Conservation (phyloP, 2,329 filamentous ascomycete species). For the Venturia effusa region DNA sequence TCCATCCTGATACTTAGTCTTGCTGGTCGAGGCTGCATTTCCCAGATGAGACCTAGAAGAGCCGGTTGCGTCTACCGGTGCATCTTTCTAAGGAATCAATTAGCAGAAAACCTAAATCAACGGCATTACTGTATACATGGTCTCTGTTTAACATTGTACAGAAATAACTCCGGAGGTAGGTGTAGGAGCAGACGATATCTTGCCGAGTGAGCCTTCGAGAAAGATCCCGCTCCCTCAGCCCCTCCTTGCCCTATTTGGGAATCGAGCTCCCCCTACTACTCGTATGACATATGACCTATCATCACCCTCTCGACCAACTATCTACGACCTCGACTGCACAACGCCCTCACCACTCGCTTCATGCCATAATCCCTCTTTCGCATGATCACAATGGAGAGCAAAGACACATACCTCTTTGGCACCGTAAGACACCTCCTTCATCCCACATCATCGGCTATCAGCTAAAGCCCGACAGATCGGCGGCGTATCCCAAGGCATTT, state of each 20-base stretch:
- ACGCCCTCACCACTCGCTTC: not conserved
- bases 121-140: no score
- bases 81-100: no score
- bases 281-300: constrained; percentile 1
- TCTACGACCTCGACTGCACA: not conserved
- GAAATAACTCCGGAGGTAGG: no score
- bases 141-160: no score
- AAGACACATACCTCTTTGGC: constrained; percentile 70
- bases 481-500: constrained; percentile 54
- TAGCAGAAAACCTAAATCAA: no score
- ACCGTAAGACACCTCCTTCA: constrained; percentile 45
- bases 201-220: no score
- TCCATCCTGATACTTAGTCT: no score
- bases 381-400: constrained; percentile 52
- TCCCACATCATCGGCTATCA: constrained; percentile 11
- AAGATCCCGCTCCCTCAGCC: not conserved
- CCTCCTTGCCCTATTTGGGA: not conserved
- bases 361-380: not conserved
- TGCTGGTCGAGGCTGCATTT: no score
- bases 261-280: not conserved
- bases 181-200: no score
- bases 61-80: no score
- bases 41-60: no score
- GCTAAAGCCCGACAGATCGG: constrained; percentile 34
- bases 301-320: not conserved